Evolutionary conservation across 1,139 yeast genomes (phyloP), one percentile per base, ranked within the genome.

Genomic region (Yamadazyma dendronema): DNA sequence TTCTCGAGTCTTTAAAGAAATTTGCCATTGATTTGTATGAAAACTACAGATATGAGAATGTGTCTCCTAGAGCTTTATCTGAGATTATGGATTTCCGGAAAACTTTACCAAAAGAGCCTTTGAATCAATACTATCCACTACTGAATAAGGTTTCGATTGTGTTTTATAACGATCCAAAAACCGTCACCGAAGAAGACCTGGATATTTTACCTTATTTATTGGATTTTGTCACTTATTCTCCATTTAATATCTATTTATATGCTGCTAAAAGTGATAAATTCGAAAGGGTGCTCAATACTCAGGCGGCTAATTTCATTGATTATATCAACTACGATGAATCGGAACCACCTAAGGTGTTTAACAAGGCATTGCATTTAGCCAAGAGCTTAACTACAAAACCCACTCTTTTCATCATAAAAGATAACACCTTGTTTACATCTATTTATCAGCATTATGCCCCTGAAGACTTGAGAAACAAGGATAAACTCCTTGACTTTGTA

Each of bases 371-470:
- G 61, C 69, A 66, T 41, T 56, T 69, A 17, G 67, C 84, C 15
- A 73, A 77, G 15, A 67, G 83, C 1, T 54, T 79, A 28, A 70
- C 88, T 0, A 65, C 81, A 6, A 65, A 66, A 34, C 94, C 92
- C 2, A 78, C 85, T 12, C 49, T 84, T 16, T 58, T 79, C 27
- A 63, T 81, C 16, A 73, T 81, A 52, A 80, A 77, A 48, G 83
- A 82, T 38, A 72, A 76, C 38, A 63, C 79, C 4, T 54, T 77
- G 38, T 56, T 73, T 33, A 72, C 84, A 0, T 61, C 65, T 7
- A 70, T 81, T 4, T 81, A 59, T 48, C 84, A 77, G 48, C 77
- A 76, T 40, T 77, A 77, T 57, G 79, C 81, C 0, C 76, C 86
- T 2, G 78, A 77, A 38, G 86, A 83, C 48, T 68, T 77, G 44